phyloP scores from a whole-genome alignment of 441 rosid species.

The Isatis lusitanica region DNA sequence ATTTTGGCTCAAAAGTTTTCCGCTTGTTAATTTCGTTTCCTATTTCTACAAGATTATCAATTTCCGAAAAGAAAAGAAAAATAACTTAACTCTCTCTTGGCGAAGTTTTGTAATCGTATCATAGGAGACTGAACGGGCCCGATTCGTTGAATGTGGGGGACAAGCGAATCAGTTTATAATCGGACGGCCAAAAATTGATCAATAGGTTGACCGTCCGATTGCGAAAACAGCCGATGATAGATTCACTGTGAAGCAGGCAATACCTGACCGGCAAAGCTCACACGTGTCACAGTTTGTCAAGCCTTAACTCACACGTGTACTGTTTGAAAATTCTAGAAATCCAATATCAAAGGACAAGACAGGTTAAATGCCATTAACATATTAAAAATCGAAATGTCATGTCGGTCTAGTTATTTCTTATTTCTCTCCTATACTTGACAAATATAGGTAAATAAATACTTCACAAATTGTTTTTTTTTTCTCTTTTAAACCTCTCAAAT shows the following conservation, averaged over 20 bases:
- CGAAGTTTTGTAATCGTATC: not conserved
- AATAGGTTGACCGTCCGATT: not conserved
- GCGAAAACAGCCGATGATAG: not conserved
- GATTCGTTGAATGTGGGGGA: slow-evolving; percentile 5
- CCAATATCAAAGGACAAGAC: slow-evolving; percentile 22
- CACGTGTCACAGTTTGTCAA: slow-evolving; percentile 13
- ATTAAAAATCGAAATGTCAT: not conserved
- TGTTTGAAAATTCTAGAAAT: not conserved
- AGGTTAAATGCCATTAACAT: not conserved
- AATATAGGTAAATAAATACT: not conserved
- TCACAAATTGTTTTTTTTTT: not conserved
- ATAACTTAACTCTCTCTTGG: not conserved
- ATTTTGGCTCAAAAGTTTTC: too few species aligned
- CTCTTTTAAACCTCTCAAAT: too few species aligned
- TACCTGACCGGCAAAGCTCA: not conserved
- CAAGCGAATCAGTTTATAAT: slow-evolving; percentile 4
- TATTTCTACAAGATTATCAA: not conserved
- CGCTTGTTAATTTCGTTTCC: not conserved
- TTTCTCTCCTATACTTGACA: not conserved
- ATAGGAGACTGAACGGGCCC: not conserved
- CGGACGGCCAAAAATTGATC: not conserved
- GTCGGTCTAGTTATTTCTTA: slow-evolving; percentile 3
- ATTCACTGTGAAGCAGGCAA: slow-evolving; percentile 16
- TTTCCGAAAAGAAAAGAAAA: too few species aligned
- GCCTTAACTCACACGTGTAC: slow-evolving; percentile 19